These are phyloP conservation scores for Dryas integrifolia DNA, from an alignment of 331 rosid genomes.

Conservation along the genomic window DNA sequence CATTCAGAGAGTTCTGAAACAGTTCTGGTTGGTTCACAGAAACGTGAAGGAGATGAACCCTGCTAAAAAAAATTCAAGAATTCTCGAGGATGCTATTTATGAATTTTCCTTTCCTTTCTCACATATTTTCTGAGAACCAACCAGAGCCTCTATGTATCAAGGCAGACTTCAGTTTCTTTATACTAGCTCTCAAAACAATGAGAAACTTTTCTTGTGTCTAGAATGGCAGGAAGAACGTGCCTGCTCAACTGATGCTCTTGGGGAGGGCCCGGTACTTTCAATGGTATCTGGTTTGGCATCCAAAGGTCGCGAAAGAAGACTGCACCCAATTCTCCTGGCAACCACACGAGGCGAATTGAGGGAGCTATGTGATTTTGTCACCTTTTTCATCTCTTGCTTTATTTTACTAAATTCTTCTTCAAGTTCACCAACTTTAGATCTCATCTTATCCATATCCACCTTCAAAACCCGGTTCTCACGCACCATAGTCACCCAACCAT, in stretches of 20 bases:
- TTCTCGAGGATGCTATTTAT: constrained; percentile 5
- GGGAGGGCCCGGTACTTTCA: constrained; percentile 45
- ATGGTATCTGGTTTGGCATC: constrained; percentile 67
- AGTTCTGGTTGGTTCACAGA: constrained; percentile 33
- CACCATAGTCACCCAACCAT: constrained; percentile 83
- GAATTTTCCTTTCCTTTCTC: constrained; percentile 57
- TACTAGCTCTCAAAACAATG: constrained; percentile 39
- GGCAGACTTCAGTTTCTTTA: constrained; percentile 28
- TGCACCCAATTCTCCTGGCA: constrained; percentile 63
- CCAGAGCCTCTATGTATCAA: constrained; percentile 30
- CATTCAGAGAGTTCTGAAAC: constrained; percentile 3
- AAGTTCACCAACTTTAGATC: constrained; percentile 77
- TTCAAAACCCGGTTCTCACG: constrained; percentile 81
- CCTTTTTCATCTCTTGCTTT: constrained; percentile 85
- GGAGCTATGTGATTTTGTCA: constrained; percentile 59
- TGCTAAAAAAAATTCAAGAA: constrained; percentile 12
- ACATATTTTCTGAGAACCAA: constrained; percentile 40
- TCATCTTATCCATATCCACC: constrained; percentile 83
- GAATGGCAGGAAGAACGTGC: constrained; percentile 44
- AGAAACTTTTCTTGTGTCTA: constrained; percentile 57
- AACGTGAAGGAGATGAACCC: constrained; percentile 63
- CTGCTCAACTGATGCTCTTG: constrained; percentile 60
- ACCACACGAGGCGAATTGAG: constrained; percentile 60
- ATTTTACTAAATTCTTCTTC: constrained; percentile 79
- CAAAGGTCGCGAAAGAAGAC: constrained; percentile 63